These are phyloP conservation scores for Candida boleticola DNA, from an alignment of 805 yeast species.

Conservation along the genomic window DNA sequence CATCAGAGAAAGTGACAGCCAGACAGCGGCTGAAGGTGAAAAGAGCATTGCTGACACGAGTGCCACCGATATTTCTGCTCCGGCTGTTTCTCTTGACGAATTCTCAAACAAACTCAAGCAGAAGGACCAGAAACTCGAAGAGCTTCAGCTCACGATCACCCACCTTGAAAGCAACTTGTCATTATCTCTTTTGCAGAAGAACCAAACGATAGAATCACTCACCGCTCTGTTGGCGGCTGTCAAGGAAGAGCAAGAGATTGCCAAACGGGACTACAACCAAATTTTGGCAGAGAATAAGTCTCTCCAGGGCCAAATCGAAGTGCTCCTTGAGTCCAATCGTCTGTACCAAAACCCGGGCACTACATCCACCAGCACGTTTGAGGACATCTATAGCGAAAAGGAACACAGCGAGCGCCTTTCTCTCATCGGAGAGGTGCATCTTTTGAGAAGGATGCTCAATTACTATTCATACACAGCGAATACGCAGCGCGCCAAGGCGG, in stretches of 20 bases:
- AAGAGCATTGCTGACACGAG: background rate
- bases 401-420: conserved; percentile 30
- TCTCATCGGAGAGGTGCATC: conserved; percentile 43
- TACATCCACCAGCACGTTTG: conserved; percentile 16
- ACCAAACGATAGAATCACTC: conserved; percentile 20
- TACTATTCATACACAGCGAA: conserved; percentile 2
- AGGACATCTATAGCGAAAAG: conserved; percentile 30
- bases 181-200: conserved; percentile 27
- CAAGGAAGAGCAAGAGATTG: conserved; percentile 11
- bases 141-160: conserved; percentile 43
- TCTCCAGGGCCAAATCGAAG: conserved; percentile 23
- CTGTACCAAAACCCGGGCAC: conserved; percentile 16
- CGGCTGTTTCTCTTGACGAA: background rate
- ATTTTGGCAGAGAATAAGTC: conserved; percentile 18
- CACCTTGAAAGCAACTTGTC: conserved; percentile 44
- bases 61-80: background rate
- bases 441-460: conserved; percentile 35
- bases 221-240: conserved; percentile 13
- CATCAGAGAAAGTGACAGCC: too few relatives aligned
- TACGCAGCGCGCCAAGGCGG: background rate
- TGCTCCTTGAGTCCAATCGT: conserved; percentile 20
- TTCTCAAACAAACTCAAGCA: background rate
- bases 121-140: conserved; percentile 35
- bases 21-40: background rate
- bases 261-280: conserved; percentile 18